Conservation (phyloP, 2,329 filamentous ascomycete species). For the Aschersonia sp. region DNA sequence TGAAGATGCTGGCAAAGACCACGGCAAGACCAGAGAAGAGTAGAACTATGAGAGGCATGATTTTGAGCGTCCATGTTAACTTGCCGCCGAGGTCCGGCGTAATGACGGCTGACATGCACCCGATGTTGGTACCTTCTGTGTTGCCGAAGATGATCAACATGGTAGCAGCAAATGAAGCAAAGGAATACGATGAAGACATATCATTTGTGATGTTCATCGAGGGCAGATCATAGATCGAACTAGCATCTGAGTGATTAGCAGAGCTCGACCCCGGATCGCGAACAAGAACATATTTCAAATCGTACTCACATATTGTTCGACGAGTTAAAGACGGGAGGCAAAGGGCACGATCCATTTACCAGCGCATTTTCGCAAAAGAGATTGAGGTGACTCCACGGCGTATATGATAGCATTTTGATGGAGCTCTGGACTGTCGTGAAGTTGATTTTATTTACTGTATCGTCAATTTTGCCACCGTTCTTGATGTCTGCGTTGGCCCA, state of each 20-base stretch:
- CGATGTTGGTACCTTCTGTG: conserved; percentile 44
- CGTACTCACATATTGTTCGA: conserved; percentile 8
- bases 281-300: neutral
- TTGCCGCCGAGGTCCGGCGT: conserved; percentile 63
- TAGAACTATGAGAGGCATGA: conserved; percentile 65
- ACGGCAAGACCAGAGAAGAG: conserved; percentile 71
- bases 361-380: conserved; percentile 53
- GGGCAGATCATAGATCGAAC: conserved; percentile 34
- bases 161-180: conserved; percentile 64
- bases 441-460: conserved; percentile 43
- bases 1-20: conserved; percentile 70
- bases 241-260: neutral
- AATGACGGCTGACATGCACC: conserved; percentile 67
- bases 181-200: conserved; percentile 71
- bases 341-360: conserved; percentile 54
- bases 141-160: conserved; percentile 68
- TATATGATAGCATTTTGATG: conserved; percentile 64
- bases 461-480: conserved; percentile 60
- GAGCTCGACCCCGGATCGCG: neutral
- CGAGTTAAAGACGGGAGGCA: conserved; percentile 54
- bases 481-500: conserved; percentile 47
- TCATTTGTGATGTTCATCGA: conserved; percentile 61
- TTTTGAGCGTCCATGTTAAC: conserved; percentile 55
- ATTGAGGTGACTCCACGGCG: conserved; percentile 40
- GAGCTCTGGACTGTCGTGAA: conserved; percentile 60